phyloP scores from a whole-genome alignment of 2,329 filamentous ascomycete species.

The Talaromyces verruculosus region DNA sequence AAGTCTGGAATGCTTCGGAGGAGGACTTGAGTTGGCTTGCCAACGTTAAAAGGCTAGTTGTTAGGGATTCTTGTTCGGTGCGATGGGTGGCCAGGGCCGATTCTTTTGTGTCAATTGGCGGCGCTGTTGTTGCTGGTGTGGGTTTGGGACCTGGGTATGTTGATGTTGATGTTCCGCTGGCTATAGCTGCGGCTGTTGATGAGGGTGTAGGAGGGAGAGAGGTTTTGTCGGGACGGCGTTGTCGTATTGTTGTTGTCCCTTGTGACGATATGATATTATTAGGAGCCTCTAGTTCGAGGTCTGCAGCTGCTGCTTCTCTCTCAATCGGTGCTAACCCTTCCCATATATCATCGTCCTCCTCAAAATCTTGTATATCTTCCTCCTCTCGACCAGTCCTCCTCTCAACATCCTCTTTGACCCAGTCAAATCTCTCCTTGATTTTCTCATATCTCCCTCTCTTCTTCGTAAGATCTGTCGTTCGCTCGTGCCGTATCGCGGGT shows the following conservation, averaged over 20 bases:
- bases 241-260: conserved; percentile 2
- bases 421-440: conserved; percentile 36
- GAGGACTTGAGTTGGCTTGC: conserved; percentile 74
- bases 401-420: conserved; percentile 29
- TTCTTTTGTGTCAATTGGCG: conserved; percentile 47
- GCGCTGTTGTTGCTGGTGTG: neutral
- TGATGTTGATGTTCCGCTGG: conserved; percentile 3
- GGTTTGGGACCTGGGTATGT: neutral
- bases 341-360: conserved; percentile 22
- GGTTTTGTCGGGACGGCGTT: conserved; percentile 1
- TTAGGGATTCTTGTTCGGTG: conserved; percentile 78
- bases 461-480: conserved; percentile 41
- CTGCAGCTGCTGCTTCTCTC: neutral
- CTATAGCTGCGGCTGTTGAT: neutral
- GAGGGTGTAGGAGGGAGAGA: neutral
- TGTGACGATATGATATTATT: neutral
- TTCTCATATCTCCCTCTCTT: conserved; percentile 38
- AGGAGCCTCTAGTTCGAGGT: neutral
- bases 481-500: conserved; percentile 39
- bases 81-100: conserved; percentile 73
- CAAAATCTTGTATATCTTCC: conserved; percentile 26
- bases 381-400: conserved; percentile 17
- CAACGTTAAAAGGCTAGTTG: conserved; percentile 76
- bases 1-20: conserved; percentile 68
- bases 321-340: neutral